A percentile compares a stretch with the other conserved stretches of the same genome.
Conservation (phyloP, 2,329 filamentous ascomycete genomes). For the Apiospora aurea region DNA sequence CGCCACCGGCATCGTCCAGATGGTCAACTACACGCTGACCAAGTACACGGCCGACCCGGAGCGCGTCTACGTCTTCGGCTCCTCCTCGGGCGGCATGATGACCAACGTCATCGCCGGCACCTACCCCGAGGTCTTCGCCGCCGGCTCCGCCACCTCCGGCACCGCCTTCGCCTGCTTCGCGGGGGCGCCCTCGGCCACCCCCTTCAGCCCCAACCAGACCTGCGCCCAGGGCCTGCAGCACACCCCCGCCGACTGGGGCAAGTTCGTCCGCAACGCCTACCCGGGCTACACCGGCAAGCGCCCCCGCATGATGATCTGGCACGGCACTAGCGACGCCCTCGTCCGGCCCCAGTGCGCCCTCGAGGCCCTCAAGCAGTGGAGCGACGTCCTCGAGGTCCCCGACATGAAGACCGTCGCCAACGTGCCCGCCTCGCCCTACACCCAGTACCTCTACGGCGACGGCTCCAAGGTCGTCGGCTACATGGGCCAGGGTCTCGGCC, state of each 20-base stretch:
- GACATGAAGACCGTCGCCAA: slow-evolving; percentile 27
- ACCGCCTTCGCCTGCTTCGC: slow-evolving; percentile 31
- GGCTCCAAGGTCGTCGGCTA: slow-evolving; percentile 29
- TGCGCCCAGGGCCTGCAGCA: slow-evolving; percentile 32
- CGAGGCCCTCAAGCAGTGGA: slow-evolving; percentile 40
- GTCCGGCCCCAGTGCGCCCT: slow-evolving; percentile 38
- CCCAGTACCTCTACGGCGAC: slow-evolving; percentile 29
- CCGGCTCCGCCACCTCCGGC: slow-evolving; percentile 31
- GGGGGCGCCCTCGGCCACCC: slow-evolving; percentile 30
- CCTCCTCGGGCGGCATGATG: slow-evolving; percentile 33
- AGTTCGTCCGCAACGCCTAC: slow-evolving; percentile 43
- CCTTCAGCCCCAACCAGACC: slow-evolving; percentile 32
- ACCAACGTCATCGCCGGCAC: slow-evolving; percentile 33
- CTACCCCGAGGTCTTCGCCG: slow-evolving; percentile 35
- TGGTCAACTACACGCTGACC: slow-evolving; percentile 32
- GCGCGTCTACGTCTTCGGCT: slow-evolving; percentile 30
- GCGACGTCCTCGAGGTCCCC: slow-evolving; percentile 28
- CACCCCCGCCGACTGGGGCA: slow-evolving; percentile 40
- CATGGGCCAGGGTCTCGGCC: slow-evolving; percentile 29
- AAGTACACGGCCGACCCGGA: slow-evolving; percentile 27
- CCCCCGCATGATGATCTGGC: slow-evolving; percentile 45
- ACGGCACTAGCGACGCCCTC: slow-evolving; percentile 44
- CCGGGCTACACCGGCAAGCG: slow-evolving; percentile 44
- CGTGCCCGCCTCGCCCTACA: slow-evolving; percentile 27
- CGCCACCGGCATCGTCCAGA: slow-evolving; percentile 32